phyloP scores from a whole-genome alignment of 2,329 filamentous ascomycete species.

The Elsinoe batatas region DNA sequence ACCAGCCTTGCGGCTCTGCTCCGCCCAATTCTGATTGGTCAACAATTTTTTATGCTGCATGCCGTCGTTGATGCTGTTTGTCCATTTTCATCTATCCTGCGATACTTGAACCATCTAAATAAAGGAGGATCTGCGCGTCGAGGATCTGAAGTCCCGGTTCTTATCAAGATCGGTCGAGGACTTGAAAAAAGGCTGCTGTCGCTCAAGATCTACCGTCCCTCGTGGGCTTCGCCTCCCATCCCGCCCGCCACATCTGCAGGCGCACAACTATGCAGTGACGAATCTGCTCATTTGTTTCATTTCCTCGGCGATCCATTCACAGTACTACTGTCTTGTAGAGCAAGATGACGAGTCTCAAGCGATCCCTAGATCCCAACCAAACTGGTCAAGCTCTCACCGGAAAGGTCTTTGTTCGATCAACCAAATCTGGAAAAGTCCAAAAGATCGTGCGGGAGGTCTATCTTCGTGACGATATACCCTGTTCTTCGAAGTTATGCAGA shows the following conservation, averaged over 20 bases:
- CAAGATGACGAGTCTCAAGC: conserved; percentile 53
- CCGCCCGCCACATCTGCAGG: too few relatives aligned
- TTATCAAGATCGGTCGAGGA: too few relatives aligned
- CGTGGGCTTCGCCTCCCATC: too few relatives aligned
- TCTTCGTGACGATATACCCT: conserved; percentile 90
- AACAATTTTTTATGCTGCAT: conserved; percentile 3
- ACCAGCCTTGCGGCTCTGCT: conserved; percentile 11
- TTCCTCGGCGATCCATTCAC: too few relatives aligned
- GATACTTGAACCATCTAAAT: too few relatives aligned
- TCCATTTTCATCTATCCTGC: too few relatives aligned
- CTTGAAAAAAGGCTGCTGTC: too few relatives aligned
- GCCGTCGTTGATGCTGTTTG: not conserved
- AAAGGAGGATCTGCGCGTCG: too few relatives aligned
- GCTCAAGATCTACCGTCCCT: too few relatives aligned
- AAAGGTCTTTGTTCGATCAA: conserved; percentile 92
- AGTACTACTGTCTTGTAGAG: not conserved
- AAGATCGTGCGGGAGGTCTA: conserved; percentile 98
- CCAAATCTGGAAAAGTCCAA: conserved; percentile 91
- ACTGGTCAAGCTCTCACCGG: conserved; percentile 70
- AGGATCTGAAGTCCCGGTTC: too few relatives aligned
- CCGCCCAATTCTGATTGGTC: not conserved
- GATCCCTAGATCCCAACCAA: conserved; percentile 44
- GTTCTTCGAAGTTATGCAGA: conserved; percentile 81
- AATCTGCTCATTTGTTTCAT: too few relatives aligned
- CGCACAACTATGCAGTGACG: too few relatives aligned